A percentile compares a stretch with the other conserved stretches of the same genome.
phyloP scores from a whole-genome alignment of 345 rosid species.

The Limnanthes douglasii region DNA sequence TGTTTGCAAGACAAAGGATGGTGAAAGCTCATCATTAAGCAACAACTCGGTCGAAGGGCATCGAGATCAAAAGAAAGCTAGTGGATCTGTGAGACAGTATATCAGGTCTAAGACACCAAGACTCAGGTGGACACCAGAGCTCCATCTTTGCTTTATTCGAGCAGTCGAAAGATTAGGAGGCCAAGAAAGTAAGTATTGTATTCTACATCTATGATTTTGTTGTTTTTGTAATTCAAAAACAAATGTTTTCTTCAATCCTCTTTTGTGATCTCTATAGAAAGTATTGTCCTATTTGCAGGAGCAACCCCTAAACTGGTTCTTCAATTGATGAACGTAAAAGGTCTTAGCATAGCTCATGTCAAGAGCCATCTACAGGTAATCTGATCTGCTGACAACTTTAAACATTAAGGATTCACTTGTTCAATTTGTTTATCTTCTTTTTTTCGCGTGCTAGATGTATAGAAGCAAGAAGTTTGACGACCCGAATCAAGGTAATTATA shows the following conservation, averaged over 20 bases:
- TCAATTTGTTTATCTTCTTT: neutral
- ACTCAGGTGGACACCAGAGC: constrained; percentile 78
- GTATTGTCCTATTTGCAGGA: constrained; percentile 35
- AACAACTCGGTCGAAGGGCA: constrained; percentile 40
- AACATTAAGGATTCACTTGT: neutral
- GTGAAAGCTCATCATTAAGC: constrained; percentile 21
- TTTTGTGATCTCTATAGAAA: constrained; percentile 2
- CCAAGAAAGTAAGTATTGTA: constrained; percentile 49
- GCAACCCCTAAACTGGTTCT: constrained; percentile 84
- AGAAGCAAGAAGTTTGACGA: constrained; percentile 57
- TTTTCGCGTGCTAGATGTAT: constrained; percentile 32
- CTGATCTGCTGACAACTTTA: constrained; percentile 1
- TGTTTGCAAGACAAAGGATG: constrained; percentile 10
- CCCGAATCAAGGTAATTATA: constrained; percentile 28
- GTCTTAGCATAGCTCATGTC: constrained; percentile 70
- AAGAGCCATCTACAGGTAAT: constrained; percentile 83
- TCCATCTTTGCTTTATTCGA: constrained; percentile 65
- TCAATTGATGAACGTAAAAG: constrained; percentile 67
- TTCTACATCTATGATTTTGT: too few species aligned
- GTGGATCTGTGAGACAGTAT: constrained; percentile 57
- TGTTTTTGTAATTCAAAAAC: neutral
- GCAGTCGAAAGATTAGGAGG: constrained; percentile 75
- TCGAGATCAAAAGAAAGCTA: constrained; percentile 16
- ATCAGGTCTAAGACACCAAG: constrained; percentile 58
- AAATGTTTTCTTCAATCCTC: neutral